Evolutionary conservation across 2,329 filamentous ascomycete species (phyloP), one percentile per base, ranked within the genome.

Genomic region (Sporothrix phasma): DNA sequence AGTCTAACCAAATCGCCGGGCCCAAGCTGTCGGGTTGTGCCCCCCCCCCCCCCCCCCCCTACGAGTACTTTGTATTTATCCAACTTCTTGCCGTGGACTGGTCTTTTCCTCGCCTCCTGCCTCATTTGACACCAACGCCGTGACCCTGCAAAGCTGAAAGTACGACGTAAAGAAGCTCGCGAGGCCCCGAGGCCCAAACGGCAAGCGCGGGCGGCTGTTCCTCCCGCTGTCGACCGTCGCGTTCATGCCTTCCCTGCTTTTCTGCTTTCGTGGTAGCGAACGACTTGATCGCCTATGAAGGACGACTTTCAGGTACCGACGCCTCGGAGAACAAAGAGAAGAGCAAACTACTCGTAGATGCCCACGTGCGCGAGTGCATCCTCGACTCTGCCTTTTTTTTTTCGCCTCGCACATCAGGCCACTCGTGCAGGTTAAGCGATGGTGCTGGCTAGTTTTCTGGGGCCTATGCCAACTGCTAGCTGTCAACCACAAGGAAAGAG

Each of bases 1-100:
- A 46, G 24, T 19, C 39, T 31, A 59, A 45, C 39, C 56, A 59
- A 59, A 45, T 59, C 56, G 39, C 39, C 17, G 56, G 56, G 56
- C 39, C 56, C 56, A 59, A 45, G 17, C 56, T 46, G 56, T 15
- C 39, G 56, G 56, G 51, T 39, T 39, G 31, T 5, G 31, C 24
- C 11, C 13, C 17, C 31, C 8, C 22, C 24, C 37, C 10, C 5
- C 8, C 13, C 24, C 37, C 54, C 37, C 13, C 53, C 34, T 58
- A 34, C n/a, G n/a, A n/a, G n/a, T n/a, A n/a, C n/a, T n/a, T n/a
- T 37, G 34, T 37, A 37, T 43, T 58, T 41, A 41, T n/a, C n/a
- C n/a, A n/a, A n/a, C n/a, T n/a, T n/a, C n/a, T n/a, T n/a, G n/a
- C n/a, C n/a, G n/a, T n/a, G n/a, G n/a, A n/a, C n/a, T n/a, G n/a